Base-by-base conservation (phyloP, 345 rosid species). In the Diplotaxis tenuifolia region DNA sequence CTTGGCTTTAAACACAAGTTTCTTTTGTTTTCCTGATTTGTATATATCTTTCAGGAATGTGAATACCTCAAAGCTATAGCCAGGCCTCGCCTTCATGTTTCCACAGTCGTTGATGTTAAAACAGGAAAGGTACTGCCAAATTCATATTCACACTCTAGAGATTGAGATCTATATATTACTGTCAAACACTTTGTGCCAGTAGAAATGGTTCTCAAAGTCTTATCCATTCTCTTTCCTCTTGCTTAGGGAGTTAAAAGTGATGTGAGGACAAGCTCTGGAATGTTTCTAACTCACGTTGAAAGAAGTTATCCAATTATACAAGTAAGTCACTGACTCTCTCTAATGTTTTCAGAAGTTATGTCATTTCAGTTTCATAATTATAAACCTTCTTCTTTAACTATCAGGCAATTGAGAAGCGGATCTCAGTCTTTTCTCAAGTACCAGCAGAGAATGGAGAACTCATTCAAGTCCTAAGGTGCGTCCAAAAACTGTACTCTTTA, bases 261-360 rank as follows among this genome's bases (percentile, higher is more conserved):
- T 59, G 98, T 91, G 36, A 88, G 97, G 77, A 94, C 96, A 58
- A 94, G 98, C 82, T 91, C 98, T 28, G 98, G 98, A 70, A 94
- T 91, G 98, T 94, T 94, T 85, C 71, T 94, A 78, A 86, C 64
- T 54, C 82, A 72, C n/a, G 78, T 72, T 53, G 96, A 94, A 85
- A 86, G 83, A 74, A 84, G 76, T 72, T 88, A 85, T 83, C 92
- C 97, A 18, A 88, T 91, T 81, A 79, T 94, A 71, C 86, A 91
- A 93, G 98, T 90, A 63, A 29, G 83, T 57, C 71, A 31, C 19
- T 49, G 21, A 18, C n/a, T n/a, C 28, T 67, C 65, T 31, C 72
- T 67, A 12, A 42, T 22, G 32, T 54, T 53, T 72, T 67, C 0
- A 0, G 0, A 21, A 34, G 15, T 2, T 9, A 28, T 19, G 12